Evolutionary conservation across 176 grass and related monocot species (phyloP), one percentile per base, ranked within the genome.

Genomic region (Phoenix dactylifera): DNA sequence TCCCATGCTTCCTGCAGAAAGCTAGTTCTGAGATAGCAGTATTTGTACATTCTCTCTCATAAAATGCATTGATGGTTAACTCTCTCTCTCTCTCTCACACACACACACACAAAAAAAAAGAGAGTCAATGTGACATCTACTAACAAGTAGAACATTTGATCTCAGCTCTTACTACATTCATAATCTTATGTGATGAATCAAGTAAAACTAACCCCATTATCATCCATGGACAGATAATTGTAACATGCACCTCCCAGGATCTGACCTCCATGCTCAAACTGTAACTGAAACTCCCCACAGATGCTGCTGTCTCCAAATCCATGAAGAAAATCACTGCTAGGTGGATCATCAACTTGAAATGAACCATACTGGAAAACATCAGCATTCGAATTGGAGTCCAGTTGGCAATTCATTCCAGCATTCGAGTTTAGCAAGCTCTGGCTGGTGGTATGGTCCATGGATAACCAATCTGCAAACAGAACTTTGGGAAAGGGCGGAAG

Each of bases 401-500:
- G 51, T 32, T 50, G 70, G 52, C 20, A 70, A 74, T 14, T 53
- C 50, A 52, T 28, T 54, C 44, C 58, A 49, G 52, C 54, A 17
- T 70, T 5, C 4, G 7, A 14, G 9, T 16, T 48, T 16, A 19
- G 57, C 50, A 23, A 44, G 16, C 39, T 51, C 50, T 82, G 78
- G 59, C 53, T 6, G 25, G 64, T 82, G 44, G 63, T 60, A 66
- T 82, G 4, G 44, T 60, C 10, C 57, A 49, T 16, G 25, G 56
- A 48, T 17, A 97, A 19, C 93, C 93, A 97, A 80, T 92, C 93
- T 15, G 84, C 79, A 76, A 97, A 97, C 54, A 90, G 77, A 48
- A 96, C 81, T 73, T 85, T 90, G 18, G 91, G 86, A 59, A 87
- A 68, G 15, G 78, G 74, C 4, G 70, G 44, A 71, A 82, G 83